Evolutionary conservation across 1,139 yeast species (phyloP), one percentile per base, ranked within the genome.

Genomic region (Pneumocystis wakefieldiae): DNA sequence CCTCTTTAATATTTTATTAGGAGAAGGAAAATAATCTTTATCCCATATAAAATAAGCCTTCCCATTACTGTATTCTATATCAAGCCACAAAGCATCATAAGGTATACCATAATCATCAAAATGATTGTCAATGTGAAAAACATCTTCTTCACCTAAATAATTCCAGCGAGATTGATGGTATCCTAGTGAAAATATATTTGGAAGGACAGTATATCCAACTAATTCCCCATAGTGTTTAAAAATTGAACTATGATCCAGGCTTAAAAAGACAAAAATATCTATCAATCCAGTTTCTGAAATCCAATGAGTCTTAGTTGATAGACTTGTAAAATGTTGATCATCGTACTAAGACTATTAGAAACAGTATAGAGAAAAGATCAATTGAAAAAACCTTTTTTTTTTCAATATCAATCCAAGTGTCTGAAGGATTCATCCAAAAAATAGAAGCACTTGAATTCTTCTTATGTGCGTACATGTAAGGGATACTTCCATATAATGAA

Each of bases 131-230:
- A 92, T 86, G 7, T 80, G 83, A 57, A 89, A 74, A 0, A 92
- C 92, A 73, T 92, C 98, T 12, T 80, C 80, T 71, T 87, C 91
- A 68, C 87, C 90, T 71, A 89, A 88, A 75, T 92, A 92, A 74
- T 92, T 94, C 98, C 98, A 92, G 70, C 98, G 80, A 73, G 97
- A 92, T 74, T 91, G 97, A 72, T 92, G 98, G 71, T 92, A 88
- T 0, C 96, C 98, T 42, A 90, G 75, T 0, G 96, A 78, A 69
- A 90, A 87, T 59, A 85, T 69, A 67, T 84, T 87, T 0, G 98
- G 99, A n/a, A 92, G 76, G 14, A 77, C 74, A 0, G 89, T 78
- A 66, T 76, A 81, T 0, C 99, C 98, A 0, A 95, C 85, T n/a
- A 92, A 73, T 5, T 74, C 70, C 0, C 91, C 86, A 72, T 86